phyloP scores from a whole-genome alignment of 192 early-diverging fungal genomes.

The Chytriomyces sp. region DNA sequence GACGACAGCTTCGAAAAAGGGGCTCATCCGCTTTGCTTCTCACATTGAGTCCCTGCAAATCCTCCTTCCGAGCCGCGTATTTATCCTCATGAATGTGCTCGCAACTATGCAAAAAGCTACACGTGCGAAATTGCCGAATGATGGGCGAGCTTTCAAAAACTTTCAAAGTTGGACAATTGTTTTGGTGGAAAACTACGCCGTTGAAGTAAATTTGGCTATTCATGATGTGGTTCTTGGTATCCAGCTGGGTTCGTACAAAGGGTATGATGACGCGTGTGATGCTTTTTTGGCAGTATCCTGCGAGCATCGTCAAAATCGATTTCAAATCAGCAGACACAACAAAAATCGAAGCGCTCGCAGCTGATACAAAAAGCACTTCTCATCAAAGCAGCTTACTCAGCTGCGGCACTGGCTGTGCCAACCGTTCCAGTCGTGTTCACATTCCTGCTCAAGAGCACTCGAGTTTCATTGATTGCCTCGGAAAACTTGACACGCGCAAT shows the following conservation, averaged over 20 bases:
- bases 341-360: too few species aligned
- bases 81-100: slow-evolving; percentile 1
- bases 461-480: neutral
- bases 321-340: too few species aligned
- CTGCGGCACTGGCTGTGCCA: neutral
- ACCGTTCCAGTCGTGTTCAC: neutral
- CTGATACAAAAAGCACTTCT: slow-evolving; percentile 18
- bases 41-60: neutral
- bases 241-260: slow-evolving; percentile 14
- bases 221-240: slow-evolving; percentile 9
- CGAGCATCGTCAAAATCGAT: too few species aligned
- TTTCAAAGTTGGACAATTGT: slow-evolving; percentile 18
- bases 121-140: neutral
- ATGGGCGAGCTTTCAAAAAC: neutral
- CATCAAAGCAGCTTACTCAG: slow-evolving; percentile 1
- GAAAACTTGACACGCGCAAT: slow-evolving; percentile 18
- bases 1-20: neutral
- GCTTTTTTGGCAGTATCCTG: slow-evolving; percentile 6
- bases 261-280: slow-evolving; percentile 13
- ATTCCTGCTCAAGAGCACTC: neutral
- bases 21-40: neutral
- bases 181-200: neutral
- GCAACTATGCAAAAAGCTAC: neutral
- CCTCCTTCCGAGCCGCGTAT: slow-evolving; percentile 16
- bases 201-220: slow-evolving; percentile 9